phyloP scores from a whole-genome alignment of 306 rosid species.

The Rubus parviflorus region DNA sequence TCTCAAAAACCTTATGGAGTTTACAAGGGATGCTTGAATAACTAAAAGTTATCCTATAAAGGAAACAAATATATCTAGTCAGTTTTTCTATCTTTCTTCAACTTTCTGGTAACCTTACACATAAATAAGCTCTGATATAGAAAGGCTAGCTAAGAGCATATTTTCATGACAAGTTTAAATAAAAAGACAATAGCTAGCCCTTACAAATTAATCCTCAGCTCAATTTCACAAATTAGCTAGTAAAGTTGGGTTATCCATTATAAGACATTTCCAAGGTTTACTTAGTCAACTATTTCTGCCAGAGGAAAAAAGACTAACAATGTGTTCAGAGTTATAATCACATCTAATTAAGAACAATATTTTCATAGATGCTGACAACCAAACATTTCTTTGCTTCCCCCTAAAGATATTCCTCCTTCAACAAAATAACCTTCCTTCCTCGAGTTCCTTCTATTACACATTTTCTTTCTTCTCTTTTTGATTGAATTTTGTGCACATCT shows the following conservation, averaged over 20 bases:
- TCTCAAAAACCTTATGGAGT: constrained; percentile 13
- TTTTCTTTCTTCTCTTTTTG: constrained; percentile 4
- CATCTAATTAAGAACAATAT: constrained; percentile 16
- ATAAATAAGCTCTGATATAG: constrained; percentile 26
- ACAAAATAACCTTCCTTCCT: constrained; percentile 20
- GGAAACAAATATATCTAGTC: constrained; percentile 17
- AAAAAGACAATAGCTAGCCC: neutral
- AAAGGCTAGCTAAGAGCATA: constrained; percentile 25
- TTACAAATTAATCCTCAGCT: neutral
- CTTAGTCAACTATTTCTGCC: constrained; percentile 8
- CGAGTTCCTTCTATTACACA: constrained; percentile 24
- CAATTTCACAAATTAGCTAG: neutral
- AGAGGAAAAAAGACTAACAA: neutral
- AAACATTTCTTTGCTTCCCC: constrained; percentile 55
- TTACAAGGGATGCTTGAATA: constrained; percentile 38
- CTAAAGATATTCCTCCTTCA: constrained; percentile 65
- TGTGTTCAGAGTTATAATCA: constrained; percentile 18
- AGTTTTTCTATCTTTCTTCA: constrained; percentile 27
- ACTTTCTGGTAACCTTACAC: constrained; percentile 31
- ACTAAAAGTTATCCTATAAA: constrained; percentile 33
- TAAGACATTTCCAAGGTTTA: neutral
- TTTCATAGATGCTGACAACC: constrained; percentile 33
- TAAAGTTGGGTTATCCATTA: neutral
- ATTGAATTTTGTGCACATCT: constrained; percentile 9
- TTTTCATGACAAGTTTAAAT: neutral